Base-by-base conservation (phyloP, 768 basidiomycete genomes). In the Termitomyces sp. region DNA sequence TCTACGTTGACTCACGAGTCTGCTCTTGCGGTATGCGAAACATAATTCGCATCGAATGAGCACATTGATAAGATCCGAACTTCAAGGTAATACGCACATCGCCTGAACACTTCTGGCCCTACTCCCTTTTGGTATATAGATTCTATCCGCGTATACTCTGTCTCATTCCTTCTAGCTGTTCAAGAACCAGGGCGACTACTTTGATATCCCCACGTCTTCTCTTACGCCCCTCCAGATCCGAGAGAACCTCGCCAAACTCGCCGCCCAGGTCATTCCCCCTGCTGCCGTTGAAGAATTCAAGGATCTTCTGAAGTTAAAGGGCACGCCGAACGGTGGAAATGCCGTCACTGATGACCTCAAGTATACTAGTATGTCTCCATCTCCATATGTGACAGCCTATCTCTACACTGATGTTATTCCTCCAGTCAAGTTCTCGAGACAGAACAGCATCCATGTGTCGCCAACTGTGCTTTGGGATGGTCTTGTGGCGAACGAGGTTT, bases 401-500 rank as follows among this genome's bases (percentile, higher is more conserved):
- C 15, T 1, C 1, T 6, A 12, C n/a, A 54, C 13, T 57, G 46
- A 58, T 33, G 30, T 54, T 18, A 55, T 31, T 60, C 31, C 22
- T 42, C 60, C 65, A 95, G 93, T 97, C 78, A 97, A 95, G 72
- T 88, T 88, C 70, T 84, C 89, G 16, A 79, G 95, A 61, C 95
- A 97, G 75, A 97, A 98, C 61, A 81, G 91, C 2, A 85, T 97
- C 42, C 95, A 98, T 63, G 92, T 96, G 49, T 95, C 93, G 1
- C 93, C 94, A 4, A 89, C 93, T 42, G 82, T 79, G 2, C 74
- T 91, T 2, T 89, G 85, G 84, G 88, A 94, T 63, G 90, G 92
- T 52, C 76, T 88, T 57, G 68, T 91, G 54, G 87, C 84, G 12
- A 80, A 76, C 51, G 86, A 91, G 50, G 77, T 95, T 34, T 88